phyloP scores from a whole-genome alignment of 169 alveolate genomes.

The Eimeria nieschulzi region DNA sequence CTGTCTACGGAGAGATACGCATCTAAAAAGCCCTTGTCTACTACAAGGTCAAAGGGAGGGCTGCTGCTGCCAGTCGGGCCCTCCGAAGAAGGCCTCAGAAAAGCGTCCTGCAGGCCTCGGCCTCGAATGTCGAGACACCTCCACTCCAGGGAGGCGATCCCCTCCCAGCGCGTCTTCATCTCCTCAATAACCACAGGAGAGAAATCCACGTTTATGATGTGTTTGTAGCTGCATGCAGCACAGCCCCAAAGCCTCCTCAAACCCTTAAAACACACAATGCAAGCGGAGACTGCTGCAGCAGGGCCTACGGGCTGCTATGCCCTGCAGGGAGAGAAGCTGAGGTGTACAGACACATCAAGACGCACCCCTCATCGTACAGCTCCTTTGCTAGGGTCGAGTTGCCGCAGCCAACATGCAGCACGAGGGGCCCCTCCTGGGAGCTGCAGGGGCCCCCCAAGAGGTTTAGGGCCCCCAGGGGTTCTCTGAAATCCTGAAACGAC shows the following conservation, averaged over 20 bases:
- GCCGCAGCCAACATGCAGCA: constrained; percentile 58
- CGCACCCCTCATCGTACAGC: constrained; percentile 48
- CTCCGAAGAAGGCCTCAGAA: not conserved
- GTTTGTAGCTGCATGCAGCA: constrained; percentile 11
- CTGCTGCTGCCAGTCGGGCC: not conserved
- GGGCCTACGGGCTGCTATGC: not conserved
- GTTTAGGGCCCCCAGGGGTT: constrained; percentile 18
- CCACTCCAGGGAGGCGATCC: constrained; percentile 12
- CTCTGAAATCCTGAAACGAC: not conserved
- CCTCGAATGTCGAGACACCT: constrained; percentile 27
- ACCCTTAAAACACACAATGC: not conserved
- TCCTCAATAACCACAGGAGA: constrained; percentile 41
- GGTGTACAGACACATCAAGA: not conserved
- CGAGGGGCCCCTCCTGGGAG: not conserved
- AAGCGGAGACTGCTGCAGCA: not conserved
- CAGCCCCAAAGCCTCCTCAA: not conserved
- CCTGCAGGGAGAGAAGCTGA: no score
- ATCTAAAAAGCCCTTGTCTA: constrained; percentile 61
- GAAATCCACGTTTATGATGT: constrained; percentile 38
- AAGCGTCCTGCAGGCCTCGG: constrained; percentile 7
- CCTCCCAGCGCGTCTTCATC: not conserved
- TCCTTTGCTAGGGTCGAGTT: constrained; percentile 13
- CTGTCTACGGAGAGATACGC: constrained; percentile 39
- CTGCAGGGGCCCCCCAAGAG: constrained; percentile 9
- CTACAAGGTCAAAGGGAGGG: constrained; percentile 49